Base-by-base conservation (phyloP, 2,329 filamentous ascomycete species). In the Aspergillus sp. region DNA sequence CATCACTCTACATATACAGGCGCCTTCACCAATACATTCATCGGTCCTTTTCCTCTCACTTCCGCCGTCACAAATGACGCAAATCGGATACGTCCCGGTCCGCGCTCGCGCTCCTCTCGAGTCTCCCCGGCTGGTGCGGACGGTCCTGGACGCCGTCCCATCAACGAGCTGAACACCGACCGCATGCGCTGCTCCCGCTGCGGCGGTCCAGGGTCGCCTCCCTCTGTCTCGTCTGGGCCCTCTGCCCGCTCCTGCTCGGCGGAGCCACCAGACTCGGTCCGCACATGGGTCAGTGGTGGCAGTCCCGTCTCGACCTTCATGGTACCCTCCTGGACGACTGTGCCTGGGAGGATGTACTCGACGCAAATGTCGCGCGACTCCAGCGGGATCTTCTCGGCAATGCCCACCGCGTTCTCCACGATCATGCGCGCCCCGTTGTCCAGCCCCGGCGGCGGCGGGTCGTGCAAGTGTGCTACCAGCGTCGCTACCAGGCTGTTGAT, bases 281-380 rank as follows among this genome's bases (percentile, higher is more conserved):
- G 51, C n/a, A 57, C 60, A 12, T 61, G 73, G 56, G 19, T 63
- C 41, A 92, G 76, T 0, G 86, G 77, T 1, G 90, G 89, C 38
- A 93, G 79, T 0, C 82, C 82, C 5, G 80, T 79, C 74, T 98
- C 95, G 4, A 92, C 79, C 70, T 96, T 96, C 93, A 98, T 97
- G 64, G 91, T 83, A 4, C 89, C 85, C 2, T 87, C 80, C 62
- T 89, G 83, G 59, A 98, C 82, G 45, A 82, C 75, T 48, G 90
- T 85, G 47, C 91, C 91, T 0, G 95, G 94, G 59, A 89, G 79
- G 55, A 93, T 92, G 73, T 97, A 97, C 63, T 89, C 87, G 62
- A 99, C 89, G 47, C 87, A 88, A 15, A 99, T 91, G 71, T 98
- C 95, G 65, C 95, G 87, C 67, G 91, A 95, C 77, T 99, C 95